Percentiles rank a stretch among this genome's conserved stretches.
These are phyloP conservation scores for Aphanomyces cochlioides DNA, from an alignment of 352 stramenopile genomes.

Conservation along the genomic window DNA sequence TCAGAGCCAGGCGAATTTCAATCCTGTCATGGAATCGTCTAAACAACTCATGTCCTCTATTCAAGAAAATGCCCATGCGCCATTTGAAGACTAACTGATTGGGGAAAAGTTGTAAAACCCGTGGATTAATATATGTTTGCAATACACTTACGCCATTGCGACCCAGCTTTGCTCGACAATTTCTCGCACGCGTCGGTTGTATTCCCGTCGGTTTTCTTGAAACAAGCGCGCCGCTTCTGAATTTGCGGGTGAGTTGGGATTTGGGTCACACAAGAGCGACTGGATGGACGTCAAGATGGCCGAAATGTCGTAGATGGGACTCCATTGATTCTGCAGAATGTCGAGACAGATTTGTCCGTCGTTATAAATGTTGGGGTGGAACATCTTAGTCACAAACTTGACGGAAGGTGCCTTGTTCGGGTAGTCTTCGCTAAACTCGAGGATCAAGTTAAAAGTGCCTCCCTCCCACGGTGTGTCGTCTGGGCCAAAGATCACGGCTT, in stretches of 20 bases:
- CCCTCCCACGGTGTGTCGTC: slow-evolving; percentile 99
- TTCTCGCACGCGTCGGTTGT: slow-evolving; percentile 98
- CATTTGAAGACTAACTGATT: slow-evolving; percentile 35
- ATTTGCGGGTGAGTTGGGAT: slow-evolving; percentile 98
- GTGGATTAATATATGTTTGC: background rate
- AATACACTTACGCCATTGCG: slow-evolving; percentile 54
- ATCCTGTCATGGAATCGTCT: slow-evolving; percentile 59
- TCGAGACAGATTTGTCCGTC: slow-evolving; percentile 95
- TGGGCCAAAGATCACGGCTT: slow-evolving; percentile 90
- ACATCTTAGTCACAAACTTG: slow-evolving; percentile 99
- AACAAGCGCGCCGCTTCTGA: slow-evolving; percentile 96
- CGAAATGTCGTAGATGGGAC: slow-evolving; percentile 99
- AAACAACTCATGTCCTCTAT: slow-evolving; percentile 51
- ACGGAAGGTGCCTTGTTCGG: slow-evolving; percentile 99
- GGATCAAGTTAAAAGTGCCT: slow-evolving; percentile 96
- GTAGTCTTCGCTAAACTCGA: slow-evolving; percentile 99
- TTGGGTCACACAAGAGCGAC: slow-evolving; percentile 98
- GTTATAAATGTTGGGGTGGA: slow-evolving; percentile 98
- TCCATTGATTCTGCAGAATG: slow-evolving; percentile 99
- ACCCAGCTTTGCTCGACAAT: slow-evolving; percentile 99
- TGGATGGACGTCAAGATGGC: slow-evolving; percentile 99
- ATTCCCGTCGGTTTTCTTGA: slow-evolving; percentile 98
- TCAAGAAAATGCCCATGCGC: slow-evolving; percentile 49
- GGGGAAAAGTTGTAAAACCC: slow-evolving; percentile 1
- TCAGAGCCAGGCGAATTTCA: slow-evolving; percentile 43